A percentile compares a stretch with the other conserved stretches of the same genome.
Evolutionary conservation across 495 filamentous ascomycete species (phyloP).

Genomic region (Tuber aestivum): DNA sequence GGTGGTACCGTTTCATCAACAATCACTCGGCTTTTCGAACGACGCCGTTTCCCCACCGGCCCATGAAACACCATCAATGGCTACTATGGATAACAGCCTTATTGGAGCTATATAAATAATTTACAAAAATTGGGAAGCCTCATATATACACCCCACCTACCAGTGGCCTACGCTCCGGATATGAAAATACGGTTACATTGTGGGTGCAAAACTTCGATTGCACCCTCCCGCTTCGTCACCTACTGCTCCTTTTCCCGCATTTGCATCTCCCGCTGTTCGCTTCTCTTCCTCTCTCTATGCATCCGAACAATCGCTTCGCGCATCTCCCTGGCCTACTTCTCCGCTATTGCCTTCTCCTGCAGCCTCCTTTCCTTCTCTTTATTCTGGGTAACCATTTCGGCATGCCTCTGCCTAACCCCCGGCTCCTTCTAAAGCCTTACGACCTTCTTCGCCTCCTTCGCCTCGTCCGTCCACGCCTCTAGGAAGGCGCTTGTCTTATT

Average conservation of each 20-base stretch:
- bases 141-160: not conserved
- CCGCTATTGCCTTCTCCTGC: not conserved
- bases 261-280: not conserved
- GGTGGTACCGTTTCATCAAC: not conserved
- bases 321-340: not conserved
- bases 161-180: not conserved
- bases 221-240: not conserved
- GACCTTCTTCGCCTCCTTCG: not conserved
- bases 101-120: not conserved
- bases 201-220: not conserved
- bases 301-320: not conserved
- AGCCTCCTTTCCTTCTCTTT: not conserved
- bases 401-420: not conserved
- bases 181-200: not conserved
- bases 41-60: not conserved
- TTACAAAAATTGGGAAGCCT: not conserved
- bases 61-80: not conserved
- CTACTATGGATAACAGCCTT: not conserved
- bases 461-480: slow-evolving; percentile 4
- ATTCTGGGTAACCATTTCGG: not conserved
- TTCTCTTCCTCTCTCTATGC: not conserved
- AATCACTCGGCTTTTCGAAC: not conserved
- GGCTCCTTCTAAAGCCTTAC: not conserved
- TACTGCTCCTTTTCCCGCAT: not conserved
- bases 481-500: not conserved